phyloP scores from a whole-genome alignment of 176 grass and related monocot genomes.

The Ananas comosus region DNA sequence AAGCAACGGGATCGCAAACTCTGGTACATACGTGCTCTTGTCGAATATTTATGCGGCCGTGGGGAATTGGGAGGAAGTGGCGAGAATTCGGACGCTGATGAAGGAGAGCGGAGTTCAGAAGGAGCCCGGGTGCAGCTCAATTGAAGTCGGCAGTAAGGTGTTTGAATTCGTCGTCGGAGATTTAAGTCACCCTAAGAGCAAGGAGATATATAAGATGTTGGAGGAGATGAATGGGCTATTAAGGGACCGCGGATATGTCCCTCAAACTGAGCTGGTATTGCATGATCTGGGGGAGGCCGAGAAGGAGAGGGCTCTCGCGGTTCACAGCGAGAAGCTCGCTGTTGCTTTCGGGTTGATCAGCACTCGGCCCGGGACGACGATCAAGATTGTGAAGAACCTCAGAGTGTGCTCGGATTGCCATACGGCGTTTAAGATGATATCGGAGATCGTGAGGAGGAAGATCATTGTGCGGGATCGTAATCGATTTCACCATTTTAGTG shows the following conservation, averaged over 20 bases:
- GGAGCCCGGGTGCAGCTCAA: slow-evolving; percentile 69
- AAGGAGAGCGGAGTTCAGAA: slow-evolving; percentile 63
- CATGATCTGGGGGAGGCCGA: slow-evolving; percentile 55
- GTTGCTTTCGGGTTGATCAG: slow-evolving; percentile 75
- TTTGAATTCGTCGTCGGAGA: slow-evolving; percentile 76
- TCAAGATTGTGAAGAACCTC: slow-evolving; percentile 92
- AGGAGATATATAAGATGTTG: slow-evolving; percentile 70
- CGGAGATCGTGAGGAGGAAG: slow-evolving; percentile 52
- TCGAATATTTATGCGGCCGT: slow-evolving; percentile 79
- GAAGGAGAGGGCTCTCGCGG: slow-evolving; percentile 55
- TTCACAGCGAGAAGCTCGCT: slow-evolving; percentile 90
- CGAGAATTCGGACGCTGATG: slow-evolving; percentile 53
- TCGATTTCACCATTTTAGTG: slow-evolving; percentile 78
- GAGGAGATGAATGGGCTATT: slow-evolving; percentile 54
- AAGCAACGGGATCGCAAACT: slow-evolving; percentile 50
- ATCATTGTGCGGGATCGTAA: slow-evolving; percentile 85
- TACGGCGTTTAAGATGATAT: slow-evolving; percentile 55
- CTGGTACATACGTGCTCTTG: slow-evolving; percentile 60
- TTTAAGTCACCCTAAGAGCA: slow-evolving; percentile 42
- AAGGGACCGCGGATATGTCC: slow-evolving; percentile 60
- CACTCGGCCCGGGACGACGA: slow-evolving; percentile 40
- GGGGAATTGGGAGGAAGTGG: slow-evolving; percentile 58
- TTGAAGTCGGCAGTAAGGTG: slow-evolving; percentile 57
- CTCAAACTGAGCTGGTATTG: slow-evolving; percentile 53
- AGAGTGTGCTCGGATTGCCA: slow-evolving; percentile 78